Percentiles rank a stretch among this genome's conserved stretches.
Conservation (phyloP, 305 asterid species). For the Fraxinus xanthoxyloides region DNA sequence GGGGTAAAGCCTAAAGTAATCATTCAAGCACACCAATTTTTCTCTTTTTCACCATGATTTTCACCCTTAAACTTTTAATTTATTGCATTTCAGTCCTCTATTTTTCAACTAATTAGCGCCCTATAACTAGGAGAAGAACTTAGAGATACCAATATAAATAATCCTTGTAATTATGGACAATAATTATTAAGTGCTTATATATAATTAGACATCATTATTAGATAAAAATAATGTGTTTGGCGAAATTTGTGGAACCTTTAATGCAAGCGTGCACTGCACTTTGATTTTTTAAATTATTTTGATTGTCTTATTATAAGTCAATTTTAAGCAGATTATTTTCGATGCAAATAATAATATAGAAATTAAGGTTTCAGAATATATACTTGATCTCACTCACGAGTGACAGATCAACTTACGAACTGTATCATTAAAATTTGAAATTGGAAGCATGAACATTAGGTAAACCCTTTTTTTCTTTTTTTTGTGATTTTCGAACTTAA, state of each 20-base stretch:
- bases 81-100: conserved; percentile 6
- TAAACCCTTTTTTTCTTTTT: no score
- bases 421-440: neutral
- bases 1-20: conserved; percentile 25
- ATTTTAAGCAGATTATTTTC: neutral
- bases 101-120: neutral
- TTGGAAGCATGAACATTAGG: no score
- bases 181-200: conserved; percentile 33
- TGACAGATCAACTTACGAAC: neutral
- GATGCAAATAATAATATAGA: neutral
- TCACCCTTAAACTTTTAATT: conserved; percentile 13
- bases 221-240: conserved; percentile 29
- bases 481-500: no score
- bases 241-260: conserved; percentile 48
- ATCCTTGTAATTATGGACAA: conserved; percentile 34
- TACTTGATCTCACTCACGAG: neutral
- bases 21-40: neutral
- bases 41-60: conserved; percentile 11
- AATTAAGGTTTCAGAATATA: neutral
- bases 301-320: neutral
- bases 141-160: conserved; percentile 17
- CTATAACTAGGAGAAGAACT: conserved; percentile 20
- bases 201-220: conserved; percentile 52
- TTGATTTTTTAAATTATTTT: conserved; percentile 33
- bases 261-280: conserved; percentile 40